phyloP scores from a whole-genome alignment of 2,329 filamentous ascomycete genomes.

The Colletotrichum lindemuthianum region DNA sequence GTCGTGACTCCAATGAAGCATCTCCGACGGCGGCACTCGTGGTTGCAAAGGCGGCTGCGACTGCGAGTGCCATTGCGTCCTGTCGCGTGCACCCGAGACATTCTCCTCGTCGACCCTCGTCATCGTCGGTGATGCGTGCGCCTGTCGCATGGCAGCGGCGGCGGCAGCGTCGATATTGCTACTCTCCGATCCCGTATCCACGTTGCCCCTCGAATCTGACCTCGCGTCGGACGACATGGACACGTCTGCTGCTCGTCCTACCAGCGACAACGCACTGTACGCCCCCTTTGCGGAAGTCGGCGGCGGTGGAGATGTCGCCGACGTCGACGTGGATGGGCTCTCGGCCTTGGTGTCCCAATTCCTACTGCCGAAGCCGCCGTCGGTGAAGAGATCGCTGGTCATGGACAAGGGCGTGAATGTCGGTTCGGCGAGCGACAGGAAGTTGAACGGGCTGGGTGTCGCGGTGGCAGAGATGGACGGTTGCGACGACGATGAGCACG shows the following conservation, averaged over 20 bases:
- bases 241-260: background rate
- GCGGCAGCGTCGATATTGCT: background rate
- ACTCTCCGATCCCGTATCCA: background rate
- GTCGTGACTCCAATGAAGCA: background rate
- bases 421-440: slow-evolving; percentile 40
- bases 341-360: background rate
- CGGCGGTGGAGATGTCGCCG: background rate
- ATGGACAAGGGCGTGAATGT: slow-evolving; percentile 46
- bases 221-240: background rate
- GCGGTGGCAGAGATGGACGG: slow-evolving; percentile 37
- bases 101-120: slow-evolving; percentile 4
- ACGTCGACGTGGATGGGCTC: background rate
- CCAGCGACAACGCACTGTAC: background rate
- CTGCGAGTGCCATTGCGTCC: slow-evolving; percentile 10
- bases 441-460: slow-evolving; percentile 35
- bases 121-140: slow-evolving; percentile 2
- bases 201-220: slow-evolving; percentile 1
- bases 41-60: background rate
- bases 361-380: slow-evolving; percentile 1
- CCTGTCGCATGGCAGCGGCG: slow-evolving; percentile 7
- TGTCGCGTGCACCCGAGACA: slow-evolving; percentile 33
- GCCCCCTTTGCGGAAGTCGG: slow-evolving; percentile 12
- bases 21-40: background rate
- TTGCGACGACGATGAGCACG: slow-evolving; percentile 19
- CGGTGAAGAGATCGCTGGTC: slow-evolving; percentile 39